Conservation (phyloP, 2,329 filamentous ascomycete species). For the Penicillium sp. region DNA sequence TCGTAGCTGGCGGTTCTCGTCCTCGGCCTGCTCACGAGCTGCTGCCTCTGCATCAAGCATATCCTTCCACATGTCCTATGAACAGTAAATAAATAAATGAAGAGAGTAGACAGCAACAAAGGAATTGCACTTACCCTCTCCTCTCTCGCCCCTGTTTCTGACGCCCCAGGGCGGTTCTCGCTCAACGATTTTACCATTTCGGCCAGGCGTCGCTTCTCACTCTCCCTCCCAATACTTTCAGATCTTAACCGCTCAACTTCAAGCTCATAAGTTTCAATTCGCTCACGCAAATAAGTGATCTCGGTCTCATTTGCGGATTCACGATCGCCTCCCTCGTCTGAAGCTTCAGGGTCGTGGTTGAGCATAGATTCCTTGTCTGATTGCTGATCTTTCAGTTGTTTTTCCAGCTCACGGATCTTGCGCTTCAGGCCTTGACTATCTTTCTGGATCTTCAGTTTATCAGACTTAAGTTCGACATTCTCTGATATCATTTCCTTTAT, state of each 20-base stretch:
- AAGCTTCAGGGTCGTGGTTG: constrained; percentile 42
- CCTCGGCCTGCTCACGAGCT: constrained; percentile 83
- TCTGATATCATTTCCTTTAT: constrained; percentile 98
- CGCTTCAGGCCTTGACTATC: constrained; percentile 83
- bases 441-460: constrained; percentile 81
- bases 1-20: constrained; percentile 79
- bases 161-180: constrained; percentile 51
- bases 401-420: constrained; percentile 82
- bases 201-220: constrained; percentile 81
- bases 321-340: constrained; percentile 48
- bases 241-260: constrained; percentile 80
- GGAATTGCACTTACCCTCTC: constrained; percentile 42
- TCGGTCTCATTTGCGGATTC: constrained; percentile 71
- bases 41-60: constrained; percentile 89
- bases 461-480: constrained; percentile 92
- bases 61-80: constrained; percentile 86
- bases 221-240: constrained; percentile 75
- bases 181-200: constrained; percentile 72
- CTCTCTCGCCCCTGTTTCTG: constrained; percentile 50
- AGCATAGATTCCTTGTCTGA: constrained; percentile 46
- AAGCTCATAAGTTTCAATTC: constrained; percentile 78
- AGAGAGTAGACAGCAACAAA: neutral
- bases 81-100: constrained; percentile 3
- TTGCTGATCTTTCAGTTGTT: constrained; percentile 63
- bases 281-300: constrained; percentile 77